Conservation (phyloP, 805 yeast genomes). For the Brettanomyces anomalus region DNA sequence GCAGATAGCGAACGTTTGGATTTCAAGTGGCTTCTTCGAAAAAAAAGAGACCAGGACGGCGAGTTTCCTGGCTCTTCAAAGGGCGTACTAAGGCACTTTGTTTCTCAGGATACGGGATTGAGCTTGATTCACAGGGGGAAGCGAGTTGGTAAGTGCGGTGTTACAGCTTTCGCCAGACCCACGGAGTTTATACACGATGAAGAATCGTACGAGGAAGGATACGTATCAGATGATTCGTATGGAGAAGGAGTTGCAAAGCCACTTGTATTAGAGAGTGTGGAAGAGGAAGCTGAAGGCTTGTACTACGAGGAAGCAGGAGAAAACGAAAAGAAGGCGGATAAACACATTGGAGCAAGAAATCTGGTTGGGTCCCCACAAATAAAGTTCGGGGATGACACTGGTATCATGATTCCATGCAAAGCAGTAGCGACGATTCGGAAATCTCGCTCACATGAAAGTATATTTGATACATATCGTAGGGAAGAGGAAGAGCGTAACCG, state of each 20-base stretch:
- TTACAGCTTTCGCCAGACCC: not conserved
- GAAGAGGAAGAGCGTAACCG: not conserved
- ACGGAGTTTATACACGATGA: not conserved
- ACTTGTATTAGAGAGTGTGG: slow-evolving; percentile 4
- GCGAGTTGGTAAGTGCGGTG: not conserved
- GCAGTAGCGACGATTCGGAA: slow-evolving; percentile 7
- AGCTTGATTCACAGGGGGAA: not conserved
- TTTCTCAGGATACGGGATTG: slow-evolving; percentile 24
- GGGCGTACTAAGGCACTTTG: slow-evolving; percentile 21
- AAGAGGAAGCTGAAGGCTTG: not conserved
- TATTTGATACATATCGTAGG: slow-evolving; percentile 12
- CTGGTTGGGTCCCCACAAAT: too few relatives aligned
- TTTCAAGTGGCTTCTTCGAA: not conserved
- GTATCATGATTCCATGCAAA: slow-evolving; percentile 7
- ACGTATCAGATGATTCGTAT: slow-evolving; percentile 3
- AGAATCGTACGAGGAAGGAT: slow-evolving; percentile 5
- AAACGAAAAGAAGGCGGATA: too few relatives aligned
- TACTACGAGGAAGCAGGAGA: too few relatives aligned
- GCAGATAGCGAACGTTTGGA: not conserved
- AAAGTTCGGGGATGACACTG: slow-evolving; percentile 1
- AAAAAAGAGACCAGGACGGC: not conserved
- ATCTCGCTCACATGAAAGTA: slow-evolving; percentile 21
- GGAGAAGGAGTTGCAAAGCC: slow-evolving; percentile 19
- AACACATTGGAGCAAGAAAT: too few relatives aligned
- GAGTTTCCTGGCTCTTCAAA: not conserved